Conservation (phyloP, 441 rosid species). For the Adansonia madagascariensis region DNA sequence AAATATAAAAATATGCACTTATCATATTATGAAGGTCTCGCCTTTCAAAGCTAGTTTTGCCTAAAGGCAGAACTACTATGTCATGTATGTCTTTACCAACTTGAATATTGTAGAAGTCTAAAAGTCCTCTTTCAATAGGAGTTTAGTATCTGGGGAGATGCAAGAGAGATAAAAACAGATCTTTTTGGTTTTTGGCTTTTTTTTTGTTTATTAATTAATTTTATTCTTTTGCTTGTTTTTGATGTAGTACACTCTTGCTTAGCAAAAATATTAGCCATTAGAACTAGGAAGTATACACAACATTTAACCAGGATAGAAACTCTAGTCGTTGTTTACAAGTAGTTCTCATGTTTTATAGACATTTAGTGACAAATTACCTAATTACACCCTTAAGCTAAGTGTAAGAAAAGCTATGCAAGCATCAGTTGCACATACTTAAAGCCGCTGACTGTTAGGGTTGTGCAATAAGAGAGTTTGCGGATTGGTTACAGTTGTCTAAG, state of each 20-base stretch:
- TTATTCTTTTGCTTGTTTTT: background rate
- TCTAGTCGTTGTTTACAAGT: background rate
- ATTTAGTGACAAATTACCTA: background rate
- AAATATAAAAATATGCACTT: background rate
- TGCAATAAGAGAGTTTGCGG: background rate
- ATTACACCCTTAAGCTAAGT: background rate
- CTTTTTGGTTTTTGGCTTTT: background rate
- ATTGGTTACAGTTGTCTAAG: background rate
- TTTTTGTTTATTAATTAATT: background rate
- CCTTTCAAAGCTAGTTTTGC: background rate
- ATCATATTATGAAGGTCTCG: background rate
- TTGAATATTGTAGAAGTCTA: background rate
- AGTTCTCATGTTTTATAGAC: background rate
- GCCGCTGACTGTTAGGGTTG: background rate
- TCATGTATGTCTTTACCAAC: background rate
- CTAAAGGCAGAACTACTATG: background rate
- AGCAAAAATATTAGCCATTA: background rate
- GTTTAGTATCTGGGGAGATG: background rate
- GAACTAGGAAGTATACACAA: background rate
- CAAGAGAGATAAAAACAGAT: background rate
- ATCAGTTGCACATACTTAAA: background rate
- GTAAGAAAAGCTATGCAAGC: background rate
- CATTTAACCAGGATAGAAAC: background rate
- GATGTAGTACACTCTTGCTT: background rate
- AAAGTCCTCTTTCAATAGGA: background rate